Base-by-base conservation (phyloP, 2,329 filamentous ascomycete species). In the Colletotrichum simmondsii region DNA sequence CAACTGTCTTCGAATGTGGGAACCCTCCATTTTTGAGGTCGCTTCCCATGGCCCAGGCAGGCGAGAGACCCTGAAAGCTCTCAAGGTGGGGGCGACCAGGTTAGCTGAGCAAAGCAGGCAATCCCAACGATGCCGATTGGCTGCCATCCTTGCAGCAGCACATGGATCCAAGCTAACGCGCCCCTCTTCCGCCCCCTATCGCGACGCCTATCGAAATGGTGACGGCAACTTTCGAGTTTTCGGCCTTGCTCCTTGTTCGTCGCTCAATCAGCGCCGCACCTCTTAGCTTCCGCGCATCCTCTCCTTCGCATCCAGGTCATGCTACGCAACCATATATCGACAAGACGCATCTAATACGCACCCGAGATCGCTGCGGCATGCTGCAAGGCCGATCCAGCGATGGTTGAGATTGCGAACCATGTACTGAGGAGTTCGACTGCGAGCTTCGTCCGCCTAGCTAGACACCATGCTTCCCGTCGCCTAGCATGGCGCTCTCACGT, bases 401-500 rank as follows among this genome's bases (percentile, higher is more conserved):
- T 75, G 74, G 69, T 73, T 49, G 37, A 65, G 57, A 24, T 73
- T 52, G 69, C 65, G 56, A 46, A 65, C 63, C 83, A 79, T 72
- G 75, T 85, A 75, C 80, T 81, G 79, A 83, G 82, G 79, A 81
- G 81, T 75, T 78, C 84, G 66, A 82, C 83, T 57, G 81, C 85
- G 75, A 83, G 83, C 81, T 87, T 89, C 80, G 81, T 87, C 75
- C 87, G 85, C 74, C 82, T 89, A 73, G 88, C 84, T 80, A 88
- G 80, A 77, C 85, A 86, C 76, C 84, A 84, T 65, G 83, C 85
- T 65, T 83, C 83, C 73, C 80, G 78, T 74, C 83, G 79, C 60
- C 78, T 79, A 73, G 77, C 77, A 74, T 82, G 80, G 78, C 78
- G 80, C 74, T 75, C 77, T 63, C 82, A 83, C 77, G 76, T 80